These are phyloP conservation scores for Ogataea minuta DNA, from an alignment of 805 yeast species.

Conservation along the genomic window DNA sequence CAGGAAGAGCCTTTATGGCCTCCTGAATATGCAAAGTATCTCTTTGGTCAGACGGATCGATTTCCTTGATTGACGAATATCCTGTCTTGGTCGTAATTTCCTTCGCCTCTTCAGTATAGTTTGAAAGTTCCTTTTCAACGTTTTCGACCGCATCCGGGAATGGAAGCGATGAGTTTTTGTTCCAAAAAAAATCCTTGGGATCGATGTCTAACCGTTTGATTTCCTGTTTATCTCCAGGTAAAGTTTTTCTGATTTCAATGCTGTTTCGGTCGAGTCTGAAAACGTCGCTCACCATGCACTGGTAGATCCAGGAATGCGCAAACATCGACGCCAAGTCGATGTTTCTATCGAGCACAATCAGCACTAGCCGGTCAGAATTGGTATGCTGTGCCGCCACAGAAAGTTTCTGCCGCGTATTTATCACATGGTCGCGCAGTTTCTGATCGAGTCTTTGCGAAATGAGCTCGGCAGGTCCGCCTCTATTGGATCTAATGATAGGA, in stretches of 20 bases:
- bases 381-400: conserved; percentile 8
- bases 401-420: conserved; percentile 51
- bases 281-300: conserved; percentile 92
- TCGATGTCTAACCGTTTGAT: conserved; percentile 79
- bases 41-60: conserved; percentile 55
- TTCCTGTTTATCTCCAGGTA: conserved; percentile 34
- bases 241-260: conserved; percentile 51
- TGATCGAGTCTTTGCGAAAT: conserved; percentile 85
- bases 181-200: conserved; percentile 93
- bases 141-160: conserved; percentile 99
- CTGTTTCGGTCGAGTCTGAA: conserved; percentile 81
- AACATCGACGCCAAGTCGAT: conserved; percentile 92
- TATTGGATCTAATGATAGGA: conserved; percentile 88
- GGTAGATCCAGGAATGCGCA: conserved; percentile 96
- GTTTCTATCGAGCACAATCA: conserved; percentile 82
- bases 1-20: conserved; percentile 91
- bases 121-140: conserved; percentile 78
- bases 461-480: conserved; percentile 94
- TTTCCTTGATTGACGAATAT: conserved; percentile 70
- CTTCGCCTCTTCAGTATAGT: conserved; percentile 83
- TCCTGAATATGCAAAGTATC: conserved; percentile 72
- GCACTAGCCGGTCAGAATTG: conserved; percentile 59
- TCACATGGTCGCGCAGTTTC: conserved; percentile 79
- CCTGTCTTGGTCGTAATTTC: conserved; percentile 77
- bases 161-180: conserved; percentile 75